A percentile compares a stretch with the other conserved stretches of the same genome.
phyloP scores from a whole-genome alignment of 192 early-diverging fungal genomes.

The Funneliformis geosporum region DNA sequence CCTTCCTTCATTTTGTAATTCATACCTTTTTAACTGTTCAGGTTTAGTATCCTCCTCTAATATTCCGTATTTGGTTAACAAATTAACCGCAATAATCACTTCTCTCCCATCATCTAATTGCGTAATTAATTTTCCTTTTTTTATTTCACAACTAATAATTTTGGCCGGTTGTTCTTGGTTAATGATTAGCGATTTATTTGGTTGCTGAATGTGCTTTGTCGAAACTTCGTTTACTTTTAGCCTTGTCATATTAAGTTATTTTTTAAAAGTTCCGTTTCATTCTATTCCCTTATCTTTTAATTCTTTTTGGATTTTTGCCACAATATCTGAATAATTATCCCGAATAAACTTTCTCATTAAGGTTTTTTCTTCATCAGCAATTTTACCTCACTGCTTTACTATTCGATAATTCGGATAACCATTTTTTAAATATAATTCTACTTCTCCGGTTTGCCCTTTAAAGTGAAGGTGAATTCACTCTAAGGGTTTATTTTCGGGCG shows the following conservation, averaged over 20 bases:
- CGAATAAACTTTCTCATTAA: background rate
- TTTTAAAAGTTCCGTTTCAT: background rate
- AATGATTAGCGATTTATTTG: no score
- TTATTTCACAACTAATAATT: background rate
- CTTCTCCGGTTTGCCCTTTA: no score
- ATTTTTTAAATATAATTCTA: no score
- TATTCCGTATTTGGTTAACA: background rate
- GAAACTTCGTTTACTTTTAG: background rate
- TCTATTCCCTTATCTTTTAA: background rate
- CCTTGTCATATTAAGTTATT: background rate
- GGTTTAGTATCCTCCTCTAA: background rate
- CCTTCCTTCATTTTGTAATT: background rate
- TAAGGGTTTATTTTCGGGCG: no score
- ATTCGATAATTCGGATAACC: no score
- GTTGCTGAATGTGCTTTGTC: no score
- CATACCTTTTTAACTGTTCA: background rate
- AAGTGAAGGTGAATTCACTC: no score
- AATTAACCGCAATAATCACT: background rate
- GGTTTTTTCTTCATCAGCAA: no score
- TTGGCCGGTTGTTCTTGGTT: background rate
- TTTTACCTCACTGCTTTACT: no score
- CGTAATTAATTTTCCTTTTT: background rate
- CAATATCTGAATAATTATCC: background rate
- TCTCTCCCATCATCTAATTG: constrained; percentile 1
- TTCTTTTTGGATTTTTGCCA: background rate